These are phyloP conservation scores for Fusarium penzigii DNA, from an alignment of 2,329 filamentous ascomycete species.

Conservation along the genomic window DNA sequence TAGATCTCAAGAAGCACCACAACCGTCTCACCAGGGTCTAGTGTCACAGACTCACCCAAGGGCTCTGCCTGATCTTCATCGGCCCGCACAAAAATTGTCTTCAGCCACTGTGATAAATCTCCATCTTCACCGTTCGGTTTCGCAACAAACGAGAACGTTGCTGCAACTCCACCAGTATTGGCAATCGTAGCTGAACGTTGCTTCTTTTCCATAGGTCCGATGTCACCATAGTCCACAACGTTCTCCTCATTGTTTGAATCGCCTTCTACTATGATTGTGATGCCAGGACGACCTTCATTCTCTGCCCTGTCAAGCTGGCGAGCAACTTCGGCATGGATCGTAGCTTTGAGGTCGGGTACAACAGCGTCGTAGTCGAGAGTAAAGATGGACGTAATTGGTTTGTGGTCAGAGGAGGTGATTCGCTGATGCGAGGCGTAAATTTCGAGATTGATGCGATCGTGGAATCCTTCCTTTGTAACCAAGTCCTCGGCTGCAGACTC, in stretches of 20 bases:
- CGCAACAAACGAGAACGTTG: conserved; percentile 78
- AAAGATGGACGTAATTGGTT: conserved; percentile 84
- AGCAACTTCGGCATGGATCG: conserved; percentile 82
- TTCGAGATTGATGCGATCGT: conserved; percentile 56
- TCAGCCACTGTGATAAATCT: conserved; percentile 65
- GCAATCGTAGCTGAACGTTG: conserved; percentile 76
- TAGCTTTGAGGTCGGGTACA: conserved; percentile 79
- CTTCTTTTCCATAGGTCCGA: conserved; percentile 69
- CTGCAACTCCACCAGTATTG: conserved; percentile 83
- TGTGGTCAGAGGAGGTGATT: conserved; percentile 92
- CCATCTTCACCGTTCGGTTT: conserved; percentile 57
- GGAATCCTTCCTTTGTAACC: conserved; percentile 58
- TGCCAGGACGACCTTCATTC: conserved; percentile 81
- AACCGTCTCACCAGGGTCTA: conserved; percentile 84
- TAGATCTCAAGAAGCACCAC: conserved; percentile 68
- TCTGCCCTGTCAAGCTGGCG: conserved; percentile 86
- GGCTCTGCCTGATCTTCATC: conserved; percentile 34
- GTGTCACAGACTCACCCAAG: conserved; percentile 56
- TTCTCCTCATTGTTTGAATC: conserved; percentile 44
- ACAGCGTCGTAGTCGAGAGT: conserved; percentile 84
- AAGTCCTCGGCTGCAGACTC: conserved; percentile 49
- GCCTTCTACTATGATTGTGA: conserved; percentile 79
- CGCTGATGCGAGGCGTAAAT: conserved; percentile 87
- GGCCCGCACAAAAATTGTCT: conserved; percentile 59
- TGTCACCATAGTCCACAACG: conserved; percentile 75